Conservation (phyloP, 2,329 filamentous ascomycete genomes). For the Fusarium agapanthi region DNA sequence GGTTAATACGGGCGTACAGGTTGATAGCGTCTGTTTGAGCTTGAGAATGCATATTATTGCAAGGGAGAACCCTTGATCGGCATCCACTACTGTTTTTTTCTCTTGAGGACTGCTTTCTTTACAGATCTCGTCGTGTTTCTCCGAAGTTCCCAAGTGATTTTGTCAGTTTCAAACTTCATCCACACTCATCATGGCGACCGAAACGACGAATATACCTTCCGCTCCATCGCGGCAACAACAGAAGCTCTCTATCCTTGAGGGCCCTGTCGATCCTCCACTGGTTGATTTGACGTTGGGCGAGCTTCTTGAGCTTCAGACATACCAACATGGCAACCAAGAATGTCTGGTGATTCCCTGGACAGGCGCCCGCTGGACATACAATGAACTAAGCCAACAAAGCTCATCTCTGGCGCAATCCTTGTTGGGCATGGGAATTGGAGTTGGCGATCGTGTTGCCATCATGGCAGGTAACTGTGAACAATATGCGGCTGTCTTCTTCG, state of each 20-base stretch:
- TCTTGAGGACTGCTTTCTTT: neutral
- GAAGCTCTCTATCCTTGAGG: conserved; percentile 69
- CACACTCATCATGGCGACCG: conserved; percentile 42
- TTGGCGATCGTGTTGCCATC: conserved; percentile 76
- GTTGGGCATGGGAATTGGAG: conserved; percentile 70
- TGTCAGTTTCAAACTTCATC: neutral
- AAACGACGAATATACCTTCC: conserved; percentile 42
- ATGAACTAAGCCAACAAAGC: conserved; percentile 69
- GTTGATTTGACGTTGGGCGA: conserved; percentile 77
- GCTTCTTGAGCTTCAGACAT: conserved; percentile 75
- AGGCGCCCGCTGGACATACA: conserved; percentile 76
- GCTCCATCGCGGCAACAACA: conserved; percentile 46
- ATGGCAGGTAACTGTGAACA: conserved; percentile 84
- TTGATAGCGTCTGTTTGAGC: conserved; percentile 24
- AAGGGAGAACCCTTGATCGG: conserved; percentile 22
- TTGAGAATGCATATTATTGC: conserved; percentile 24
- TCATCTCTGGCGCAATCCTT: conserved; percentile 71
- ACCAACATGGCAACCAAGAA: conserved; percentile 71
- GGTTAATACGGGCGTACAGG: conserved; percentile 34
- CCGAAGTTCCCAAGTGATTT: neutral
- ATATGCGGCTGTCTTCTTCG: conserved; percentile 81
- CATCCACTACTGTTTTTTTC: neutral
- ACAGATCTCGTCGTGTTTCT: neutral
- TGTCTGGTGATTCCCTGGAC: conserved; percentile 81
- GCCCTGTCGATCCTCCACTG: conserved; percentile 73